Percentiles rank a stretch among this genome's conserved stretches.
Conservation (phyloP, 2,329 filamentous ascomycete genomes). For the Blastomyces gilchristii region DNA sequence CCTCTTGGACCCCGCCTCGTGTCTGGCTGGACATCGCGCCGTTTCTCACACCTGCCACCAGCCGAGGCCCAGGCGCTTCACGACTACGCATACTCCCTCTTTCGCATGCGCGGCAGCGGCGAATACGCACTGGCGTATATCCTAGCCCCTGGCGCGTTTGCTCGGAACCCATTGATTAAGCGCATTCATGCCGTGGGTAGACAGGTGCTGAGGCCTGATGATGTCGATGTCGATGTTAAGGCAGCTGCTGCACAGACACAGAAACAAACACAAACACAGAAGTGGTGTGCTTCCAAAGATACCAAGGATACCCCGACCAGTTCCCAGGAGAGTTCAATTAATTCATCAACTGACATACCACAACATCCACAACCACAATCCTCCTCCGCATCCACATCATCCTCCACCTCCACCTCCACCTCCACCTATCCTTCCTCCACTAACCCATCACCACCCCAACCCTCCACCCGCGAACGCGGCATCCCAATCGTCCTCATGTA, state of each 20-base stretch:
- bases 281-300: not conserved
- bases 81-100: constrained; percentile 88
- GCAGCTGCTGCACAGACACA: not conserved
- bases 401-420: not conserved
- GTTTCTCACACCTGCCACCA: constrained; percentile 77
- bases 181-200: constrained; percentile 78
- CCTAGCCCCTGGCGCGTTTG: constrained; percentile 86
- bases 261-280: constrained; percentile 4
- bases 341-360: not conserved
- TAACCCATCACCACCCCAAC: constrained; percentile 27
- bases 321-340: not conserved
- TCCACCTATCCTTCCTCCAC: not conserved
- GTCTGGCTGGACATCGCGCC: constrained; percentile 85
- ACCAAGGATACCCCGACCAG: not conserved
- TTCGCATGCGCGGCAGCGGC: constrained; percentile 81
- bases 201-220: constrained; percentile 38
- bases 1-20: constrained; percentile 85
- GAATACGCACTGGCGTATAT: constrained; percentile 91
- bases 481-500: constrained; percentile 89
- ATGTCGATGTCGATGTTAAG: not conserved
- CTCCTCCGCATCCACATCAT: constrained; percentile 9
- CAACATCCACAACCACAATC: not conserved
- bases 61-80: constrained; percentile 77
- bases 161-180: constrained; percentile 74
- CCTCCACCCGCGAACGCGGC: constrained; percentile 48